Percentiles rank a stretch among this genome's conserved stretches.
These are phyloP conservation scores for Boletus subparvulus DNA, from an alignment of 768 basidiomycete genomes.

Conservation along the genomic window DNA sequence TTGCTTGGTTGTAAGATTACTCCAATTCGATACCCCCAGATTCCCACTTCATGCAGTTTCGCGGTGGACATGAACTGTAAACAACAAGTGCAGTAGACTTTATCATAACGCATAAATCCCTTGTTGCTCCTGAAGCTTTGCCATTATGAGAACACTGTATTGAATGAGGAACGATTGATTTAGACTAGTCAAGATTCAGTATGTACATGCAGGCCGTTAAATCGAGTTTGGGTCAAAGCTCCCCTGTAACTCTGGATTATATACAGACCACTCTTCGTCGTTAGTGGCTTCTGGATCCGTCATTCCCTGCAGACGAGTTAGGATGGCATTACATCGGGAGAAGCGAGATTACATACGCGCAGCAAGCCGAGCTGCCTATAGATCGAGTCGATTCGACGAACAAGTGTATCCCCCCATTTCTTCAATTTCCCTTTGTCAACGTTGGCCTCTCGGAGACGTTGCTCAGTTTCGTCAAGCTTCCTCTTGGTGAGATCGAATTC, in stretches of 20 bases:
- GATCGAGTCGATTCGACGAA: slow-evolving; percentile 8
- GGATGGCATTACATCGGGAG: neutral
- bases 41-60: neutral
- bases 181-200: neutral
- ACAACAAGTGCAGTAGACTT: neutral
- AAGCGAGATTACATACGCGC: slow-evolving; percentile 5
- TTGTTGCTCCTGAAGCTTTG: neutral
- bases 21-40: neutral
- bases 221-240: neutral
- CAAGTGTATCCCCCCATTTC: slow-evolving; percentile 12
- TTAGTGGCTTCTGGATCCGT: neutral
- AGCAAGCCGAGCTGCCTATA: slow-evolving; percentile 9
- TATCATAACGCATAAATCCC: no score
- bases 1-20: neutral
- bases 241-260: neutral
- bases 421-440: slow-evolving; percentile 12
- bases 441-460: slow-evolving; percentile 16
- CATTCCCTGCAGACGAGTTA: slow-evolving; percentile 14
- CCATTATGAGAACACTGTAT: no score
- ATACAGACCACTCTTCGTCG: slow-evolving; percentile 1
- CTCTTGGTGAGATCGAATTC: slow-evolving; percentile 13
- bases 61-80: neutral
- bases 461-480: slow-evolving; percentile 21
- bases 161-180: neutral
- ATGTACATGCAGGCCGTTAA: neutral